Base-by-base conservation (phyloP, 768 basidiomycete genomes). In the Kwoniella europaea region DNA sequence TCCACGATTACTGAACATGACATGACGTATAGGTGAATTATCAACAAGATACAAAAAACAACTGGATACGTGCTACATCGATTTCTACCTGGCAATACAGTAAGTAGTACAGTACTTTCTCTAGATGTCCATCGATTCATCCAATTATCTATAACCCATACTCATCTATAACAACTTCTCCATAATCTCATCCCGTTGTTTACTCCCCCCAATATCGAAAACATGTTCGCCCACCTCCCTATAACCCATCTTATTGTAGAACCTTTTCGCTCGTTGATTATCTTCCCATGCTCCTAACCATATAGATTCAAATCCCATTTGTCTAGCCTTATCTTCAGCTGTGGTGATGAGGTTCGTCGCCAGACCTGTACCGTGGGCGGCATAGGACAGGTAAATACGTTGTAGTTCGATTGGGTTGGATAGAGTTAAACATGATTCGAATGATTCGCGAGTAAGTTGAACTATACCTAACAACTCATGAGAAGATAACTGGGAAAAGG, bases 231-330 rank as follows among this genome's bases (percentile, higher is more conserved):
- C 71, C 5, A 61, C 65, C n/a, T 16, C 64, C 59, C 46, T 63
- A 22, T 61, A 73, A 13, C 71, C 71, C 63, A 69, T 65, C 63
- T 73, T 73, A 52, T 68, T 41, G 52, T 73, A 73, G 41, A 73
- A 73, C 43, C 63, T 56, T 53, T 54, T 68, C 18, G 46, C 71
- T 9, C 67, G 27, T 12, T 6, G n/a, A 66, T 73, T 73, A 55
- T 65, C 57, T 24, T 73, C 71, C 71, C 71, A 73, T 9, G 64
- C 67, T 18, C 71, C 71, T 42, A 73, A 35, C 71, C 71, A 73
- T 35, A 68, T 59, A 52, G 54, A 54, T 27, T 61, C 18, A 50
- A 55, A 65, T 15, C 67, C 67, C 53, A 65, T 22, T 13, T 63
- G 50, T 41, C 55, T 64, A 10, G 63, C 54, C 18, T 56, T 13